Evolutionary conservation across 2,329 filamentous ascomycete species (phyloP), one percentile per base, ranked within the genome.

Genomic region (Diaporthe caulivora): DNA sequence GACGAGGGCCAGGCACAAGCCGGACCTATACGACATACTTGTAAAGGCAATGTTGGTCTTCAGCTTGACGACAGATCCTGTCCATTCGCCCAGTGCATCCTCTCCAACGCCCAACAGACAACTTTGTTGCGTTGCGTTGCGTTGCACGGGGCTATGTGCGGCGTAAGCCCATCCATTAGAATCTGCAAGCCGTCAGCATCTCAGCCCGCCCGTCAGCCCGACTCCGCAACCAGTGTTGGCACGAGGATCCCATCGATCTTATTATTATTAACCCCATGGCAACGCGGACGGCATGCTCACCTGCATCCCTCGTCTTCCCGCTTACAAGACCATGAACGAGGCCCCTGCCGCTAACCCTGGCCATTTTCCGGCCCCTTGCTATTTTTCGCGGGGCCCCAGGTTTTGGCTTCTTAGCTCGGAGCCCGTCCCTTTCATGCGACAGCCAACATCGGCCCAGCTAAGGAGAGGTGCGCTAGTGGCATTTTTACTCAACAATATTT

Each of bases 161-260:
- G 29, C 29, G 44, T 49, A 65, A 34, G 60, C 60, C 8, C 37
- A 40, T 10, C 44, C 42, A 51, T 37, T 10, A 17, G 18, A 21
- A 49, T 29, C 60, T 65, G 60, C 60, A 65, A 64, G 44, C 44
- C 29, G 60, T 65, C 60, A 65, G 60, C 60, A 49, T 49, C 40
- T 67, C 62, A 67, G 62, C 62, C 62, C 60, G 62, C 62, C 62
- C 60, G 44, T 65, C 60, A 65, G 60, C 60, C 44, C 60, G 34
- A 18, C 42, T 65, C 62, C 51, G 62, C 62, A 10, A 40, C 29
- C 3, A 4, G 44, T 26, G 62, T 24, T 24, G 62, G 62, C 62
- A 51, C 62, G 21, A 37, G 42, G 29, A 65, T 65, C 44, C 62
- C 44, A 51, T 49, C 62, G 21, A 44, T n/a, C 44, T 31, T 53